These are phyloP conservation scores for Erodium chrysanthum DNA, from an alignment of 441 rosid species.

Conservation along the genomic window DNA sequence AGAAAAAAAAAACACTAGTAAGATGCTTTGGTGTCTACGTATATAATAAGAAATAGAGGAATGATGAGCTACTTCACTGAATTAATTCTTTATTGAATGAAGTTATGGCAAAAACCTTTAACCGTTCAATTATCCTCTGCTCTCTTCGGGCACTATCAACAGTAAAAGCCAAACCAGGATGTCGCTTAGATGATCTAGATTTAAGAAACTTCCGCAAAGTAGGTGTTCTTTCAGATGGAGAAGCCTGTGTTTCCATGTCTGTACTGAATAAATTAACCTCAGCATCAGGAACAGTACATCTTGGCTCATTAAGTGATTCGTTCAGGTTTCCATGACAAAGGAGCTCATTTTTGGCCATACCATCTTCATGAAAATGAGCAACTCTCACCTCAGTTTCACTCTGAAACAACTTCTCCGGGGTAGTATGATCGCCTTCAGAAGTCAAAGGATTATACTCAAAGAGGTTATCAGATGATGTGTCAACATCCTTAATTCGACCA, in stretches of 20 bases:
- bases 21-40: not conserved
- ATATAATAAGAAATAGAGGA: slow-evolving; percentile 12
- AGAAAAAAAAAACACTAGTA: slow-evolving; percentile 12
- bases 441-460: slow-evolving; percentile 29
- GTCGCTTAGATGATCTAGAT: slow-evolving; percentile 33
- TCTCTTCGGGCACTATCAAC: slow-evolving; percentile 69
- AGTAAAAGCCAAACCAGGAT: slow-evolving; percentile 36
- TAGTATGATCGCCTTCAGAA: slow-evolving; percentile 30
- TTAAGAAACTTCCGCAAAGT: slow-evolving; percentile 25
- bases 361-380: slow-evolving; percentile 27
- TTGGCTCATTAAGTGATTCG: slow-evolving; percentile 30
- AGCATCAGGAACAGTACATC: slow-evolving; percentile 25
- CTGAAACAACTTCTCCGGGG: slow-evolving; percentile 30
- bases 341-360: slow-evolving; percentile 26
- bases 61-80: slow-evolving; percentile 10
- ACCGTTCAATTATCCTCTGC: slow-evolving; percentile 70
- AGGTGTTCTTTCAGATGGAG: slow-evolving; percentile 30
- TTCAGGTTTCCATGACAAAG: slow-evolving; percentile 27
- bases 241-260: slow-evolving; percentile 26
- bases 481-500: slow-evolving; percentile 25
- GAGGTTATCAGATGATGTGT: slow-evolving; percentile 27
- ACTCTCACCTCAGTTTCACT: slow-evolving; percentile 31
- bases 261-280: slow-evolving; percentile 24
- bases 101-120: slow-evolving; percentile 43
- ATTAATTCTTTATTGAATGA: slow-evolving; percentile 14